These are phyloP conservation scores for Cladosporium sp. DNA, from an alignment of 2,329 filamentous ascomycete genomes.

Conservation along the genomic window DNA sequence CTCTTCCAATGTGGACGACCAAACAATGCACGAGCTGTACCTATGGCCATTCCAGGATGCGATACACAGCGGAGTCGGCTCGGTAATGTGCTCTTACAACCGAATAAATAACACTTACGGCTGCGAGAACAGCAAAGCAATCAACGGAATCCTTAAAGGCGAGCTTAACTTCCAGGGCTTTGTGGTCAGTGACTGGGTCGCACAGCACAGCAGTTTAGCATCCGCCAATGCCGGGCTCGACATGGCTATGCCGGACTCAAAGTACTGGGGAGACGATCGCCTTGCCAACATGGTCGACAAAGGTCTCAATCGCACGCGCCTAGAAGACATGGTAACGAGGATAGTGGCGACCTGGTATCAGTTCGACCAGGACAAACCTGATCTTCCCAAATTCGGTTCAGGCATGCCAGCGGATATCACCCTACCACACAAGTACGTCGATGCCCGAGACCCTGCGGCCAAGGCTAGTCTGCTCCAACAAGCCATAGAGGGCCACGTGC, in stretches of 20 bases:
- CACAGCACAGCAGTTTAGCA: slow-evolving; percentile 56
- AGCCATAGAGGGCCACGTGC: slow-evolving; percentile 59
- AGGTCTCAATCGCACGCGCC: slow-evolving; percentile 52
- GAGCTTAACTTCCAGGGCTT: slow-evolving; percentile 70
- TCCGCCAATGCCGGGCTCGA: slow-evolving; percentile 62
- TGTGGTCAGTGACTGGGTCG: slow-evolving; percentile 67
- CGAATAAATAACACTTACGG: slow-evolving; percentile 45
- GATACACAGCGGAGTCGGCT: slow-evolving; percentile 44
- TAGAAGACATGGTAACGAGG: slow-evolving; percentile 59
- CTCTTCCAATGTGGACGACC: slow-evolving; percentile 57
- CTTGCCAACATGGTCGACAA: slow-evolving; percentile 57
- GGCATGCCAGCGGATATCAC: slow-evolving; percentile 51
- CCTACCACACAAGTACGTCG: slow-evolving; percentile 49
- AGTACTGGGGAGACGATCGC: slow-evolving; percentile 32
- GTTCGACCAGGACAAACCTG: slow-evolving; percentile 48
- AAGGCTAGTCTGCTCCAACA: slow-evolving; percentile 51
- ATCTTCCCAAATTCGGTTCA: slow-evolving; percentile 36
- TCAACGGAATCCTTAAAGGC: slow-evolving; percentile 68
- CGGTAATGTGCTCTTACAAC: slow-evolving; percentile 37
- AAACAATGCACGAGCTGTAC: slow-evolving; percentile 65
- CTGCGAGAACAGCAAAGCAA: slow-evolving; percentile 65
- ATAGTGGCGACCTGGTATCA: slow-evolving; percentile 54
- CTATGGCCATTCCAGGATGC: slow-evolving; percentile 53
- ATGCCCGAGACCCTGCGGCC: slow-evolving; percentile 51
- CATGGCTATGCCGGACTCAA: slow-evolving; percentile 60